Conservation (phyloP, 768 basidiomycete genomes). For the Baorangia bicolor region DNA sequence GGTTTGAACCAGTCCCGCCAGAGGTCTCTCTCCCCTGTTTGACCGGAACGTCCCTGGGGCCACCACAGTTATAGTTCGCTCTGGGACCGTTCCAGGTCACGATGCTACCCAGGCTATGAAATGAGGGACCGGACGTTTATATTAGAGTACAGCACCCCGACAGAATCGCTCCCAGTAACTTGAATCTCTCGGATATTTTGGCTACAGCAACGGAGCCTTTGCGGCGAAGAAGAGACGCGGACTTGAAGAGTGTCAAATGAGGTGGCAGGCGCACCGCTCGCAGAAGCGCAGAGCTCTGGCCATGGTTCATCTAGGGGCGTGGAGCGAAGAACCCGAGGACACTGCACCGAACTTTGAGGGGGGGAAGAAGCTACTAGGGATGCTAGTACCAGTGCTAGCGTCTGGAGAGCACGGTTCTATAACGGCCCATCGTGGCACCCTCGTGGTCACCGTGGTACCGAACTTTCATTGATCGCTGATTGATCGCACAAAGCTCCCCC, state of each 20-base stretch:
- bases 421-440: constrained; percentile 7
- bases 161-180: neutral
- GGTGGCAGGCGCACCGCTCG: neutral
- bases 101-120: neutral
- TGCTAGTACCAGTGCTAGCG: constrained; percentile 3
- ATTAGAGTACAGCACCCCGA: neutral
- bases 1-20: constrained; percentile 7
- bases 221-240: constrained; percentile 8
- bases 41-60: neutral
- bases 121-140: neutral
- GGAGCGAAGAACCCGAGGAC: constrained; percentile 6
- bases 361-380: constrained; percentile 1
- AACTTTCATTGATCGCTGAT: constrained; percentile 13
- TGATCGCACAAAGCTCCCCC: constrained; percentile 1
- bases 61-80: neutral
- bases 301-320: neutral
- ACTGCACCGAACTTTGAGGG: constrained; percentile 18
- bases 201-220: constrained; percentile 2
- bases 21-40: neutral
- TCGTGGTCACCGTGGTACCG: constrained; percentile 13
- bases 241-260: neutral
- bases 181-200: constrained; percentile 11
- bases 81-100: neutral
- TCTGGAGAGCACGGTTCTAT: neutral
- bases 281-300: neutral